A percentile compares a stretch with the other conserved stretches of the same genome.
Conservation (phyloP, 352 stramenopile species). For the Globisporangium canariense region DNA sequence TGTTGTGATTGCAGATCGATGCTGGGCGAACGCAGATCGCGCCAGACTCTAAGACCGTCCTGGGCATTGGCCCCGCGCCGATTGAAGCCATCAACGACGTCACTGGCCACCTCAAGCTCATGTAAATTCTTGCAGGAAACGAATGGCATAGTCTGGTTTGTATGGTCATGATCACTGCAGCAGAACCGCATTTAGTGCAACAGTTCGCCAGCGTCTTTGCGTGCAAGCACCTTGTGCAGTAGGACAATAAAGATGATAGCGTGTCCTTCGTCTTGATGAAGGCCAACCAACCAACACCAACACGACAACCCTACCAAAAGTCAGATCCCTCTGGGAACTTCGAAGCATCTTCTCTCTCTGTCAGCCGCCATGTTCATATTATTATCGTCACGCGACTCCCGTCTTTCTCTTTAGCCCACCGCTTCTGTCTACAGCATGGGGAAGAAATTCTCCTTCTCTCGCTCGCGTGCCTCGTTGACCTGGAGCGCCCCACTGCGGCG, state of each 20-base stretch:
- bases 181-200: too few relatives aligned
- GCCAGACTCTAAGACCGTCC: constrained; percentile 78
- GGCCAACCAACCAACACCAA: background rate
- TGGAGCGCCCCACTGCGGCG: constrained; percentile 38
- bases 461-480: constrained; percentile 23
- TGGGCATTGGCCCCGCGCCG: constrained; percentile 74
- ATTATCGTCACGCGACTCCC: background rate
- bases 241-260: background rate
- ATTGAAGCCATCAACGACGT: constrained; percentile 66
- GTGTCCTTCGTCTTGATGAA: background rate
- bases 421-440: constrained; percentile 38
- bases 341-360: background rate
- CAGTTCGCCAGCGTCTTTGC: background rate
- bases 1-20: constrained; percentile 42
- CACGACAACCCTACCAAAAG: background rate
- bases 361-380: background rate
- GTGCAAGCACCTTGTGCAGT: background rate
- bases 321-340: background rate
- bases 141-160: too few relatives aligned
- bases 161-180: too few relatives aligned
- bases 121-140: constrained; percentile 28
- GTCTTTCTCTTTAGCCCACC: background rate
- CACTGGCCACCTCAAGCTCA: constrained; percentile 83
- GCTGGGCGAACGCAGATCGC: constrained; percentile 85
- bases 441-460: constrained; percentile 47